phyloP scores from a whole-genome alignment of 2,329 filamentous ascomycete species.

The Fusarium sp. region DNA sequence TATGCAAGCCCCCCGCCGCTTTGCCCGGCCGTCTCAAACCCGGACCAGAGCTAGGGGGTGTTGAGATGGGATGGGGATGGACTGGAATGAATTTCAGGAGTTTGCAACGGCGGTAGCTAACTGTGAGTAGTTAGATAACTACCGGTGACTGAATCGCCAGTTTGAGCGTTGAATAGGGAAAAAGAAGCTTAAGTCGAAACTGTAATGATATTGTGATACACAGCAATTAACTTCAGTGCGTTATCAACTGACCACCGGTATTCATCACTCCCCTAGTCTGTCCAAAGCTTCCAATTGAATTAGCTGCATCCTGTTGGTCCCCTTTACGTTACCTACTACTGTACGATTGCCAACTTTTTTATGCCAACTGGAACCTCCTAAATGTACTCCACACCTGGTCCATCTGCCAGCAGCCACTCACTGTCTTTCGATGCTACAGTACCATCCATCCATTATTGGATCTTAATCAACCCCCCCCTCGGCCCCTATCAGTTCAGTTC shows the following conservation, averaged over 20 bases:
- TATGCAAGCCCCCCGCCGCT: slow-evolving; percentile 38
- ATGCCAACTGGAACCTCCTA: neutral
- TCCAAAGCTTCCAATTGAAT: neutral
- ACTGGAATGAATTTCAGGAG: slow-evolving; percentile 24
- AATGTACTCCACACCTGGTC: slow-evolving; percentile 16
- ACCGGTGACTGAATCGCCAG: slow-evolving; percentile 1
- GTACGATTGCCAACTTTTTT: slow-evolving; percentile 27
- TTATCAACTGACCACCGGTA: neutral
- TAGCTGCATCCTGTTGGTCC: slow-evolving; percentile 31
- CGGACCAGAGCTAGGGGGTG: slow-evolving; percentile 20
- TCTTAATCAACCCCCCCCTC: too few relatives aligned
- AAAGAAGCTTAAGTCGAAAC: too few relatives aligned
- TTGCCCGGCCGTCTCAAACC: slow-evolving; percentile 42
- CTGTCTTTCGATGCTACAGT: slow-evolving; percentile 24
- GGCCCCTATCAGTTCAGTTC: too few relatives aligned
- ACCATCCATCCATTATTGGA: neutral
- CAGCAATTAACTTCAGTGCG: too few relatives aligned
- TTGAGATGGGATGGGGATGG: slow-evolving; percentile 7
- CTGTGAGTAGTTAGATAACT: neutral
- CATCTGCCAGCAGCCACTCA: slow-evolving; percentile 37
- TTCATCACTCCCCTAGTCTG: neutral
- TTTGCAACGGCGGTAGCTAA: slow-evolving; percentile 24
- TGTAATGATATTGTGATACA: too few relatives aligned
- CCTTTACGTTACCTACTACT: slow-evolving; percentile 9
- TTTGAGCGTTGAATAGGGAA: neutral